Base-by-base conservation (phyloP, 2,329 filamentous ascomycete genomes). In the Pseudodiploospora longispora region DNA sequence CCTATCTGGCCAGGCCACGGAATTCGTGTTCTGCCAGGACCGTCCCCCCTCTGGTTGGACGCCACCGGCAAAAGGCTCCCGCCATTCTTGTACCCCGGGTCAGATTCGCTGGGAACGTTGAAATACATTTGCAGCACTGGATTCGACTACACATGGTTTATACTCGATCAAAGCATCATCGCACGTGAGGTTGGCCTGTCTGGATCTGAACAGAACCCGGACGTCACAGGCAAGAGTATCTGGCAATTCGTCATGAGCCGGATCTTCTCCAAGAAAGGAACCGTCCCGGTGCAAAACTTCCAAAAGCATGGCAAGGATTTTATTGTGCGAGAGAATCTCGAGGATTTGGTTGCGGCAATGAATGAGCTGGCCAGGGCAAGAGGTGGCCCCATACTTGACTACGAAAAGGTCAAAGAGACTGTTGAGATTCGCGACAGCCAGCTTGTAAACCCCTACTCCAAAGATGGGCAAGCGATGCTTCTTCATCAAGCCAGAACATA, bases 101-200 rank as follows among this genome's bases (percentile, higher is more conserved):
- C 67, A 30, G 78, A 81, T 55, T 82, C 77, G 0, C 60, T 80
- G 4, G 71, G 64, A 0, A 81, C 78, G 2, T 67, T 82, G 10
- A 72, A 73, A 60, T 61, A 80, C 53, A 81, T 82, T 48, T 78
- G 76, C 64, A 61, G 58, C 50, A 81, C 78, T 0, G 78, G 78
- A 1, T 73, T 79, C 60, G 76, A 80, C 56, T 82, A 82, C 63
- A 73, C 72, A 2, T 82, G 78, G 78, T 82, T 82, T 61, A 69
- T 82, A 43, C 67, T 78, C 3, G 69, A 77, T 56, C 73, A 75
- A 48, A 63, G 61, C 55, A 81, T 82, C 52, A 74, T 81, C 38
- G 73, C 74, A n/a, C 68, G 72, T 19, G 78, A 82, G 58, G 81
- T 82, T 46, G 76, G 73, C 9, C 69, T 82, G 1, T 82, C 78